Evolutionary conservation across 2,329 filamentous ascomycete genomes (phyloP).

Genomic region (Fusarium tuaranense): DNA sequence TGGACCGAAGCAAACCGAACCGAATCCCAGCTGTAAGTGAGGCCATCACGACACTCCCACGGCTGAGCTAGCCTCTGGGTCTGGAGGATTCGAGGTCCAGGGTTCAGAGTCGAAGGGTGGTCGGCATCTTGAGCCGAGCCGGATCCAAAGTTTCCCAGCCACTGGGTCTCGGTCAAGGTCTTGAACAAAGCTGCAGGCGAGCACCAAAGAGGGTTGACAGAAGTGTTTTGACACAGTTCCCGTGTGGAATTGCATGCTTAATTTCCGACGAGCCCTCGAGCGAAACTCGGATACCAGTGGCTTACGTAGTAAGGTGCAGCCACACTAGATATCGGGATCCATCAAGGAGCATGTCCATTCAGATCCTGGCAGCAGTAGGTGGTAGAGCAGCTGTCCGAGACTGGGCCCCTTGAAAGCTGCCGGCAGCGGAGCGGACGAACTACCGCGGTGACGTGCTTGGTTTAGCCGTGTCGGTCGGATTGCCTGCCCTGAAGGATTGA

Average conservation of each 20-base stretch:
- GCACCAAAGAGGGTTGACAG: constrained; percentile 1
- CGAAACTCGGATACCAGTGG: constrained; percentile 6
- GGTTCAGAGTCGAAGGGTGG: not conserved
- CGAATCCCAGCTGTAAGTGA: not conserved
- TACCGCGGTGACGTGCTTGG: constrained; percentile 6
- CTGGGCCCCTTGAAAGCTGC: not conserved
- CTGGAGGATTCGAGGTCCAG: not conserved
- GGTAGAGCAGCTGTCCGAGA: not conserved
- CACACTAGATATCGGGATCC: constrained; percentile 17
- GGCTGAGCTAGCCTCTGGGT: not conserved
- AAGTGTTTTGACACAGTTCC: not conserved
- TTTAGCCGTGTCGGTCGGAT: not conserved
- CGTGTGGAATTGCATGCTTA: not conserved
- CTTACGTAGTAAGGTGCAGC: constrained; percentile 6
- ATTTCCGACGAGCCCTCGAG: not conserved
- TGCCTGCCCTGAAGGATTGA: not conserved
- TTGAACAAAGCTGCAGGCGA: not conserved
- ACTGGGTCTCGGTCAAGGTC: constrained; percentile 9
- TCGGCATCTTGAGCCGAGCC: constrained; percentile 19
- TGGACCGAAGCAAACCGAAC: constrained; percentile 27
- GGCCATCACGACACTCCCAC: constrained; percentile 1
- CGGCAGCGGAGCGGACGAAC: constrained; percentile 10
- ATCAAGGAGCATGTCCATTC: not conserved
- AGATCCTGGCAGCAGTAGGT: not conserved
- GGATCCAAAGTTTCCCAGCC: constrained; percentile 3